phyloP scores from a whole-genome alignment of 2,329 filamentous ascomycete genomes.

The Chaetomium globosum region DNA sequence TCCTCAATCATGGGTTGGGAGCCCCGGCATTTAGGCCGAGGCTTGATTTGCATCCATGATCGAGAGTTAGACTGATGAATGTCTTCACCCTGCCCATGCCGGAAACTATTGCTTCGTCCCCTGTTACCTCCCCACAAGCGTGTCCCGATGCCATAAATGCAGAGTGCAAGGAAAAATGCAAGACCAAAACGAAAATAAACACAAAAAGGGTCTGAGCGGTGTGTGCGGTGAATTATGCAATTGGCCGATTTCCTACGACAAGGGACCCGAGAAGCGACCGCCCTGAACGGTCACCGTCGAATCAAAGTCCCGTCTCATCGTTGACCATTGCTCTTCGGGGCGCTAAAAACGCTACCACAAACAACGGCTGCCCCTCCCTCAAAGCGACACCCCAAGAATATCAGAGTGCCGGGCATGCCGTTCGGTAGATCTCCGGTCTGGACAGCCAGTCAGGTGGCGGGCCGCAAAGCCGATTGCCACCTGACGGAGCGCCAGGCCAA shows the following conservation, averaged over 20 bases:
- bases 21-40: neutral
- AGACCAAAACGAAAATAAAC: slow-evolving; percentile 37
- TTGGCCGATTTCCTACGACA: slow-evolving; percentile 27
- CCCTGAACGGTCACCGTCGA: slow-evolving; percentile 20
- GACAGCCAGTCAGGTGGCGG: slow-evolving; percentile 19
- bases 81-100: slow-evolving; percentile 16
- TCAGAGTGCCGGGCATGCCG: slow-evolving; percentile 39
- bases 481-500: slow-evolving; percentile 23
- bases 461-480: slow-evolving; percentile 18
- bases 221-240: slow-evolving; percentile 29
- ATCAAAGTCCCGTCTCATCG: slow-evolving; percentile 23
- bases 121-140: slow-evolving; percentile 46
- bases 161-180: slow-evolving; percentile 34
- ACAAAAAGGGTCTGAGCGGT: slow-evolving; percentile 16
- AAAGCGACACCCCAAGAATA: slow-evolving; percentile 31
- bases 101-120: slow-evolving; percentile 39
- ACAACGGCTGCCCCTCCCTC: slow-evolving; percentile 28
- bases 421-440: slow-evolving; percentile 34
- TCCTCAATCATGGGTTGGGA: neutral
- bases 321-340: slow-evolving; percentile 28
- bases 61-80: slow-evolving; percentile 9
- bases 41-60: slow-evolving; percentile 7
- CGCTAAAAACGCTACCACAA: slow-evolving; percentile 15
- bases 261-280: slow-evolving; percentile 20
- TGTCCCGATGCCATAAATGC: slow-evolving; percentile 40